phyloP scores from a whole-genome alignment of 2,329 filamentous ascomycete species.

The Pyrenophora teres region DNA sequence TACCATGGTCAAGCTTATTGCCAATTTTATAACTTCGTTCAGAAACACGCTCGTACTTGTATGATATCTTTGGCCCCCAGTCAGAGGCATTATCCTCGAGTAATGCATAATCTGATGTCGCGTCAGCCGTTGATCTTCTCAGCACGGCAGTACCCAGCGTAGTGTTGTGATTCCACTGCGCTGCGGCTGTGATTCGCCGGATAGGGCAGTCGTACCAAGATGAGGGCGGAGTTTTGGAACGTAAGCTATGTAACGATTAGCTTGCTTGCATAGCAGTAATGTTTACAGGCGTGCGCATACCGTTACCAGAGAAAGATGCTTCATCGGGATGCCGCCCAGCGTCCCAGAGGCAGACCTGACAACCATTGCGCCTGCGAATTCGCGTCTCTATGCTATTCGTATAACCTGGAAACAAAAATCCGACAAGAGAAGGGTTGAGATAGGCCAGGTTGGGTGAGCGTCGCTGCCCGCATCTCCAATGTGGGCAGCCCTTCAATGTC shows the following conservation, averaged over 20 bases:
- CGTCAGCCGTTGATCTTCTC: slow-evolving; percentile 8
- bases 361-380: slow-evolving; percentile 8
- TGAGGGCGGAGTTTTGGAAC: slow-evolving; percentile 78
- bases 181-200: slow-evolving; percentile 1
- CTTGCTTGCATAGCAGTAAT: neutral
- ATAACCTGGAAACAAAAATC: too few species aligned
- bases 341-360: slow-evolving; percentile 17
- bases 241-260: slow-evolving; percentile 63
- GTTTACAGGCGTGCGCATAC: slow-evolving; percentile 50
- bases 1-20: slow-evolving; percentile 77
- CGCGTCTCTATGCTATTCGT: neutral
- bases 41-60: slow-evolving; percentile 93
- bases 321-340: slow-evolving; percentile 64
- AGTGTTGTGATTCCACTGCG: slow-evolving; percentile 1
- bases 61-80: slow-evolving; percentile 84
- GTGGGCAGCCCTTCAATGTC: neutral
- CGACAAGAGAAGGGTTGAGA: too few species aligned
- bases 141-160: neutral
- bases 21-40: slow-evolving; percentile 89
- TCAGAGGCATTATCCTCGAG: slow-evolving; percentile 87
- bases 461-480: too few species aligned
- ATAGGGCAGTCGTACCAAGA: slow-evolving; percentile 60
- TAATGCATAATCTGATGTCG: slow-evolving; percentile 81
- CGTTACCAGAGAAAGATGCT: slow-evolving; percentile 69
- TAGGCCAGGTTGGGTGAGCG: too few species aligned